Evolutionary conservation across 257 asterid genomes (phyloP).

Genomic region (Petunia axillaris): DNA sequence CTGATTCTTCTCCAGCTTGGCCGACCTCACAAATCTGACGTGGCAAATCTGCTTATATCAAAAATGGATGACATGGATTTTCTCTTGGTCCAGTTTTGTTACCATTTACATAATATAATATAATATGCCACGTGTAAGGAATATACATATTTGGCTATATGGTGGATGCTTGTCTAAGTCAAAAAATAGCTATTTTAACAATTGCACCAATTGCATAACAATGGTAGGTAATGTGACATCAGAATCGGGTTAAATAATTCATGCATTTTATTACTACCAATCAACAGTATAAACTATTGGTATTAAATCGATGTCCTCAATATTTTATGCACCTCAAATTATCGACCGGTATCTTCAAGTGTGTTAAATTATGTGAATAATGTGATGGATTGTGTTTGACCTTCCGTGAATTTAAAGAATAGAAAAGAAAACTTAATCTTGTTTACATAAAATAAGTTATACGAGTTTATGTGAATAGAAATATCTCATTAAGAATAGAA

Average conservation of each 20-base stretch:
- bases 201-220: not conserved
- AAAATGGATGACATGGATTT: conserved; percentile 27
- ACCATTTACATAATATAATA: not conserved
- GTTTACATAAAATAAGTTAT: too few species aligned
- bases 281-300: not conserved
- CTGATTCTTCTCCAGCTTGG: conserved; percentile 15
- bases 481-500: too few species aligned
- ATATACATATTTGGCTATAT: conserved; percentile 21
- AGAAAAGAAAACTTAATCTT: too few species aligned
- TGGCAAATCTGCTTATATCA: conserved; percentile 20
- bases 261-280: too few species aligned
- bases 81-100: not conserved
- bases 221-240: not conserved
- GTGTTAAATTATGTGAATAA: not conserved
- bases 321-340: not conserved
- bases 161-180: conserved; percentile 25
- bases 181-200: not conserved
- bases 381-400: too few species aligned
- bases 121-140: not conserved
- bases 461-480: too few species aligned
- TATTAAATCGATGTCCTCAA: not conserved
- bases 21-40: conserved; percentile 34
- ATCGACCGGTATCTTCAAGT: not conserved
- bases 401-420: too few species aligned
- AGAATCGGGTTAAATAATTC: not conserved